phyloP scores from a whole-genome alignment of 2,329 filamentous ascomycete species.

The Hymenoscyphus repandus region DNA sequence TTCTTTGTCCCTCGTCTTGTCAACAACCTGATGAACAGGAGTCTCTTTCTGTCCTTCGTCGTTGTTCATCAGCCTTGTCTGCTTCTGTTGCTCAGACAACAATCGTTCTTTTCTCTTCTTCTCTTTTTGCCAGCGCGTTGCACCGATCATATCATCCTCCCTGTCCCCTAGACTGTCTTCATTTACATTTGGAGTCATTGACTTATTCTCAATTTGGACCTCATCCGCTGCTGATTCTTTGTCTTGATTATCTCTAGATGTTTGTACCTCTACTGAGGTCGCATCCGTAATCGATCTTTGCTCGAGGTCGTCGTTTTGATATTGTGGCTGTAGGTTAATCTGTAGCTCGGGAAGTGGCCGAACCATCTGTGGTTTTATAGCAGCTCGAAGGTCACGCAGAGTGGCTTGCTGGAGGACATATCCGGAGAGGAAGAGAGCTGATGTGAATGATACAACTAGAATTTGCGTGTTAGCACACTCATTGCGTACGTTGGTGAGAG shows the following conservation, averaged over 20 bases:
- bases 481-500: slow-evolving; percentile 10
- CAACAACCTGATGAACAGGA: too few species aligned
- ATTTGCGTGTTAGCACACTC: slow-evolving; percentile 6
- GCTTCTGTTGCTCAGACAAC: background rate
- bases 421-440: slow-evolving; percentile 79
- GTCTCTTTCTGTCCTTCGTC: slow-evolving; percentile 26
- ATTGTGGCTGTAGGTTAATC: slow-evolving; percentile 20
- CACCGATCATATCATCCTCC: slow-evolving; percentile 18
- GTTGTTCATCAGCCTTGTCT: slow-evolving; percentile 35
- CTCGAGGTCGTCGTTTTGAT: slow-evolving; percentile 15
- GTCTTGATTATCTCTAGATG: background rate
- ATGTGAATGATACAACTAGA: slow-evolving; percentile 69
- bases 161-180: background rate
- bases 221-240: background rate
- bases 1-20: too few species aligned
- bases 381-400: slow-evolving; percentile 68
- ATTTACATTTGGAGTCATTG: background rate
- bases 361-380: slow-evolving; percentile 44
- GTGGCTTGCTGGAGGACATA: slow-evolving; percentile 86
- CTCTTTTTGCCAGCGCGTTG: slow-evolving; percentile 23
- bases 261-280: slow-evolving; percentile 7
- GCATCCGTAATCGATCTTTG: slow-evolving; percentile 10
- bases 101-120: slow-evolving; percentile 14
- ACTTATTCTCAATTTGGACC: background rate
- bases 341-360: slow-evolving; percentile 12